Conservation (phyloP, 2,329 filamentous ascomycete species). For the Talaromyces piceae region DNA sequence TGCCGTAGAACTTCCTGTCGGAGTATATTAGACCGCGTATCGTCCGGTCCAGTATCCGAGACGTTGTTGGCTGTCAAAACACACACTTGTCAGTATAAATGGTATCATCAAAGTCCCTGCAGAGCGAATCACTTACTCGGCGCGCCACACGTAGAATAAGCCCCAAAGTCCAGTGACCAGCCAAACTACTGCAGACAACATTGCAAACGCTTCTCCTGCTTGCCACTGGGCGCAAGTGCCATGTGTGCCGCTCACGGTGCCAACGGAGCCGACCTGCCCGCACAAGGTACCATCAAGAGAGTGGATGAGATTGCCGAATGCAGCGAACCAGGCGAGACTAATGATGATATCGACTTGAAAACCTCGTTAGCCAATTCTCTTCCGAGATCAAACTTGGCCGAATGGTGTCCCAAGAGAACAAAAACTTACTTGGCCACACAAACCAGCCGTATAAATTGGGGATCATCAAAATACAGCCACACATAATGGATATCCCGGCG, state of each 20-base stretch:
- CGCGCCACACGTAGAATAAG: conserved; percentile 7
- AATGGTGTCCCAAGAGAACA: neutral
- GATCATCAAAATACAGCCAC: conserved; percentile 63
- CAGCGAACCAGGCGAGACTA: conserved; percentile 61
- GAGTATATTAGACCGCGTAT: neutral
- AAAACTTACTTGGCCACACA: conserved; percentile 51
- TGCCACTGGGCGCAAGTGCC: conserved; percentile 60
- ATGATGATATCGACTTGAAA: conserved; percentile 57
- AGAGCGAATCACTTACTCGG: conserved; percentile 4
- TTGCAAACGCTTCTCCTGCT: conserved; percentile 62
- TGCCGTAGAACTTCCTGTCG: neutral
- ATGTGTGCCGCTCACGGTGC: conserved; percentile 41
- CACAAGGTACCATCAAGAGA: conserved; percentile 46
- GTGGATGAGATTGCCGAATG: conserved; percentile 59
- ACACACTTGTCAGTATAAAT: neutral
- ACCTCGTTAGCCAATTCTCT: neutral
- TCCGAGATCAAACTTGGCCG: conserved; percentile 7
- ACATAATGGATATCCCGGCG: conserved; percentile 60
- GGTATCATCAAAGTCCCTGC: neutral
- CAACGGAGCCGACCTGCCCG: conserved; percentile 43
- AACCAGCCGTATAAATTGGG: conserved; percentile 61
- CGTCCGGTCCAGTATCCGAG: neutral
- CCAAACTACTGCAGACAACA: conserved; percentile 65
- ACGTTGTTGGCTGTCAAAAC: neutral
- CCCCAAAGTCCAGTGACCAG: conserved; percentile 29